Evolutionary conservation across 768 basidiomycete genomes (phyloP), one percentile per base, ranked within the genome.

Genomic region (Sarcodon aspratus): DNA sequence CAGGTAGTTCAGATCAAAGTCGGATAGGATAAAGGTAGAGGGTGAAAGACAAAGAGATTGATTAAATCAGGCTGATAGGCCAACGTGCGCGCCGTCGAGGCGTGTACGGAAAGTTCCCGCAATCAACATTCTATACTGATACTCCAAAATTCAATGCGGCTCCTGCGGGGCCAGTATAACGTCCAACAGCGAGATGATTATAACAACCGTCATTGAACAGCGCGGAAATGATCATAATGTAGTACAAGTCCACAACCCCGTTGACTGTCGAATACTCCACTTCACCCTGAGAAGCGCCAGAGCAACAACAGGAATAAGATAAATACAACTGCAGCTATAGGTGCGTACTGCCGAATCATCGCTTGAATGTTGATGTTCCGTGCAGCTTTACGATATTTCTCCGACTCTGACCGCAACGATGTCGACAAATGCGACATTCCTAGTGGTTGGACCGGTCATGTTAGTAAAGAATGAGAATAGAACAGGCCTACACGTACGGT

Each of bases 371-470:
- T 98, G 67, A 99, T 87, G 58, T 96, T 92, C 56, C 88, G 74
- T 21, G 96, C 92, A 27, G 92, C 91, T 67, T 88, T 94, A 45
- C 95, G 82, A 66, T 98, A 99, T 69, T 90, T 98, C 69, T 96
- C 89, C 13, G 93, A 96, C 67, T 99, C 96, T 44, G 94, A 86
- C 44, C 92, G 82, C 35, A 99, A 73, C 7, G 92, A 95, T 2
- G 85, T 90, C 18, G 94, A 97, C 48, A 99, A 71, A 62, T 94
- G 89, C 17, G 93, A 96, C 96, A 99, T 99, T 61, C 86, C 93
- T 95, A 57, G 10, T 50, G 34, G 27, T 17, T 46, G 44, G 21
- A 32, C 32, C 4, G 8, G 33, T 21, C 27, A 47, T 18, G 33
- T 35, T 33, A 40, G 9, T 11, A 34, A 33, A 27, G 12, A 45